These are phyloP conservation scores for Candida anutae DNA, from an alignment of 1,139 yeast genomes.

Conservation along the genomic window DNA sequence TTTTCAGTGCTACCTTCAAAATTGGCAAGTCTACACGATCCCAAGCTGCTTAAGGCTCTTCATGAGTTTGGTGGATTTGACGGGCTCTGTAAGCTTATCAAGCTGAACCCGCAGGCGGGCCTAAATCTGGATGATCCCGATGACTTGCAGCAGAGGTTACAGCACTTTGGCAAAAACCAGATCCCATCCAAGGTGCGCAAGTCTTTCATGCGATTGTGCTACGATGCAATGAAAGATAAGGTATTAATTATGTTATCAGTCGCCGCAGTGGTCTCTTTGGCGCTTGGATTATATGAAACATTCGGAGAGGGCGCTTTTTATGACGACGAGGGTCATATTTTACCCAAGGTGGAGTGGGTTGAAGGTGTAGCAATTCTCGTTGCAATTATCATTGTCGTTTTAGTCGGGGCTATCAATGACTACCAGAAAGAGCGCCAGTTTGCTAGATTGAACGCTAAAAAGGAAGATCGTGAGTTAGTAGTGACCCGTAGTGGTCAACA, in stretches of 20 bases:
- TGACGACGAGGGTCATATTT: constrained; percentile 66
- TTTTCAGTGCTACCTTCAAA: too few species aligned
- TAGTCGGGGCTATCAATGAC: constrained; percentile 92
- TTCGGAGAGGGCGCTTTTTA: constrained; percentile 74
- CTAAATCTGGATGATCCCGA: constrained; percentile 22
- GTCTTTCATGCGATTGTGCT: constrained; percentile 59
- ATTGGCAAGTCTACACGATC: constrained; percentile 42
- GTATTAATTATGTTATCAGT: constrained; percentile 75
- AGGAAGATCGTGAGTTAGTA: constrained; percentile 75
- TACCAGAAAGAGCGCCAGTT: constrained; percentile 95
- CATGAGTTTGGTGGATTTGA: constrained; percentile 37
- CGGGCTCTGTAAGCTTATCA: constrained; percentile 18
- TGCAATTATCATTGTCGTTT: constrained; percentile 83
- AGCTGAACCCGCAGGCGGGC: constrained; percentile 39
- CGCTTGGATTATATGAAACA: constrained; percentile 86
- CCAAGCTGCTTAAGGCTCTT: constrained; percentile 38
- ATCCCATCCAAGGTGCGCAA: constrained; percentile 67
- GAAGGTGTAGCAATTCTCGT: constrained; percentile 97
- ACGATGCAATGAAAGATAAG: constrained; percentile 85
- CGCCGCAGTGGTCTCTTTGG: constrained; percentile 85
- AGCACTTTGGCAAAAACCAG: constrained; percentile 56
- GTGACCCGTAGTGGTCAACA: constrained; percentile 72
- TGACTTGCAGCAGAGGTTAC: constrained; percentile 28
- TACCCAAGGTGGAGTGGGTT: constrained; percentile 91
- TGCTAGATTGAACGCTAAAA: constrained; percentile 75